Evolutionary conservation across 1,139 yeast genomes (phyloP).

Genomic region (Arxiozyma telluris): DNA sequence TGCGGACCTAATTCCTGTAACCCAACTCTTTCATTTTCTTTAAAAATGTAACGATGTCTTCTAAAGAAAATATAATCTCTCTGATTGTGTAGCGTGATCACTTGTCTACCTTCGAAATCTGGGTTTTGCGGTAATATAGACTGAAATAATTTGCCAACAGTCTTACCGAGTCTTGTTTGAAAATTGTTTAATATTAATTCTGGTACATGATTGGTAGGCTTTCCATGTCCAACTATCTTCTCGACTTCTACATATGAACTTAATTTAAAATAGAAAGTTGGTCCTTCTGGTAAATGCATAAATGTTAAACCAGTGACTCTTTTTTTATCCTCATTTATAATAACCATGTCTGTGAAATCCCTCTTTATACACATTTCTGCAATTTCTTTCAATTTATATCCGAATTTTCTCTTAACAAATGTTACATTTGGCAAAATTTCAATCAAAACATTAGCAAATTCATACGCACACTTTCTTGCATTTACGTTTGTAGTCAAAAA

Average conservation of each 20-base stretch:
- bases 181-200: slow-evolving; percentile 88
- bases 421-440: slow-evolving; percentile 80
- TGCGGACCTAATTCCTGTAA: slow-evolving; percentile 95
- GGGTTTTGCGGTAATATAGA: slow-evolving; percentile 88
- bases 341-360: slow-evolving; percentile 77
- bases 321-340: slow-evolving; percentile 89
- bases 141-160: slow-evolving; percentile 87
- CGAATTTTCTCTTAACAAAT: slow-evolving; percentile 78
- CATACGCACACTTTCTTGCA: slow-evolving; percentile 82
- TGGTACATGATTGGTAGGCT: slow-evolving; percentile 83
- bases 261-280: slow-evolving; percentile 82
- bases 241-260: slow-evolving; percentile 73
- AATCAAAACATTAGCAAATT: slow-evolving; percentile 77
- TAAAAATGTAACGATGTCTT: slow-evolving; percentile 85
- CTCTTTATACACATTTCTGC: slow-evolving; percentile 72
- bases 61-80: slow-evolving; percentile 92
- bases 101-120: slow-evolving; percentile 91
- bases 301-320: slow-evolving; percentile 85
- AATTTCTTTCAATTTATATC: slow-evolving; percentile 78
- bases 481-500: slow-evolving; percentile 79
- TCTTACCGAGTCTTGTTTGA: slow-evolving; percentile 82
- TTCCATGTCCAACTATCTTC: slow-evolving; percentile 77
- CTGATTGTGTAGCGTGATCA: slow-evolving; percentile 89
- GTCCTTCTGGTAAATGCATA: slow-evolving; percentile 89
- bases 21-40: slow-evolving; percentile 86